Evolutionary conservation across 2,329 filamentous ascomycete genomes (phyloP), one percentile per base, ranked within the genome.

Genomic region (Penicillium psychrosexuale): DNA sequence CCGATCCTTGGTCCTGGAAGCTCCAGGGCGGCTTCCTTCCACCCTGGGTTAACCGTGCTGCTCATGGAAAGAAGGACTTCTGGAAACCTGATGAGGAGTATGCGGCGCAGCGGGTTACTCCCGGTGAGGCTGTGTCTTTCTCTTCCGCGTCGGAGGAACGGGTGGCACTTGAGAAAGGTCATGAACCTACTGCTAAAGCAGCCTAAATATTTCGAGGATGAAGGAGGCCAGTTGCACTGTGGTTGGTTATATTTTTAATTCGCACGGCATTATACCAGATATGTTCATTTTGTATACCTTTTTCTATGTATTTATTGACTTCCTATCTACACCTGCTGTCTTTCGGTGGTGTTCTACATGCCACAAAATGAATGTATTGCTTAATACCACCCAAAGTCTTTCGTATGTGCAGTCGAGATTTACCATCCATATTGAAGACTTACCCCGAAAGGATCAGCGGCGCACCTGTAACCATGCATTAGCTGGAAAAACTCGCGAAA

Each of bases 1-100:
- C 90, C 71, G 90, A 94, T 56, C 83, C 80, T 9, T 95, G 90
- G 91, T 89, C 88, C 0, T 93, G 85, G 77, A 85, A 83, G 66
- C 81, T 92, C 30, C 83, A 86, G 1, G 89, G 90, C 15, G 90
- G 90, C 1, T 74, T 94, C 47, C 73, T 92, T 27, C 90, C 90
- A 0, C 84, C 83, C 0, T 95, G 90, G 90, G 68, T 91, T 48
- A 77, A 79, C 54, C 82, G 90, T 30, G 75, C 87, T 5, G 69
- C 73, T 0, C 75, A 75, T 36, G 90, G 90, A 28, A 88, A 90
- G 78, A 87, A 81, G 74, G 82, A 88, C 63, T 92, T 92, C 69
- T 91, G 89, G 88, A 78, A 78, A 42, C 37, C 53, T 1, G 66
- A 71, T 38, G 69, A 67, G 52, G 62, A 67, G 47, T 56, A 55